Base-by-base conservation (phyloP, 2,329 filamentous ascomycete genomes). In the Phaeosphaeria sp. region DNA sequence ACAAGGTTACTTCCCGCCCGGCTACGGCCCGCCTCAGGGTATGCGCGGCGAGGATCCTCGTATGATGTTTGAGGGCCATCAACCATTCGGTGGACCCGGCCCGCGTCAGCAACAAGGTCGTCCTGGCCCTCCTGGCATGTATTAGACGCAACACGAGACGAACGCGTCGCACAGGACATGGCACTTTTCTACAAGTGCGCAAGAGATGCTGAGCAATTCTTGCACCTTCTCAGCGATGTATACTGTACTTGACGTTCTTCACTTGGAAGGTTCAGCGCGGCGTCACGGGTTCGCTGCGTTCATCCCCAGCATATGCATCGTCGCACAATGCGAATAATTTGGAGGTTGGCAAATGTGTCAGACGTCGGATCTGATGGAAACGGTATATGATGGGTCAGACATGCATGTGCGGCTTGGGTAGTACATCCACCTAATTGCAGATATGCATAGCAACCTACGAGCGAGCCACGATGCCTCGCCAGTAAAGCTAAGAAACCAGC, bases 31-130 rank as follows among this genome's bases (percentile, higher is more conserved):
- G 17, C 72, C 71, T 55, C 68, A 67, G 22, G 65, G 66, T 18
- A 70, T 75, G 67, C 68, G 72, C 39, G 70, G 69, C 42, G 71
- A 76, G 41, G 74, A 77, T 50, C 72, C 73, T 1, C 64, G 73
- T 41, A 71, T 76, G 67, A 74, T 77, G 73, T 75, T 76, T 41
- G 74, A 73, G 9, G 66, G 71, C 47, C 72, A 73, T n/a, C 52
- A 54, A 17, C 18, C 20, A 46, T 77, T 73, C 48, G 71, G 67
- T 7, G 72, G 67, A n/a, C 71, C 69, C 15, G 68, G 61, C 42
- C 68, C 65, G 4, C 53, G 69, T 50, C 69, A 69, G 43, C 67
- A 67, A 52, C 69, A 65, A 52, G 66, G 71, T 36, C 64, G 72
- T 46, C 72, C 69, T 2, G 69, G 69, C 42, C 69, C 71, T 36